Evolutionary conservation across 2,329 filamentous ascomycete genomes (phyloP).

Genomic region (Microsporum ferrugineum): DNA sequence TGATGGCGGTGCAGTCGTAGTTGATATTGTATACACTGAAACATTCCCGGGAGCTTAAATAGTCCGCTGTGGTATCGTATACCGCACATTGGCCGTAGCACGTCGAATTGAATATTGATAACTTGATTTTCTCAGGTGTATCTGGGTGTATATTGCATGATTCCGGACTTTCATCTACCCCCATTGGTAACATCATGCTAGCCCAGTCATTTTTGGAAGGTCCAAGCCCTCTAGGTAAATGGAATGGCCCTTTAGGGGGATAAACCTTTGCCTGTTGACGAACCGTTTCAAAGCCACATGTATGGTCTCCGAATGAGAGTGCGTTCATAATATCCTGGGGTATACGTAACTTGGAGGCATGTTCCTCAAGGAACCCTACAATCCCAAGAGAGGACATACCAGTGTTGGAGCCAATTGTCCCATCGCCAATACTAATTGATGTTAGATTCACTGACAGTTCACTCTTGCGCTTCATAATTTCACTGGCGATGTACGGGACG

Average conservation of each 20-base stretch:
- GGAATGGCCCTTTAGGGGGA: conserved; percentile 20
- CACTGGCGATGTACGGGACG: conserved; percentile 28
- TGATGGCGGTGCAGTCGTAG: conserved; percentile 22
- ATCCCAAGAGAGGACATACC: conserved; percentile 25
- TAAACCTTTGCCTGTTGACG: conserved; percentile 21
- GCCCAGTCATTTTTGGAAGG: conserved; percentile 20
- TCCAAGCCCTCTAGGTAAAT: conserved; percentile 25
- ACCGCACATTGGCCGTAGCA: conserved; percentile 29
- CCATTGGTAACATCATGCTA: not conserved
- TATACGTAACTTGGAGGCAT: conserved; percentile 19
- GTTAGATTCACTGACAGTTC: conserved; percentile 22
- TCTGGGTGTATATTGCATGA: conserved; percentile 20
- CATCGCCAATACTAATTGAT: conserved; percentile 29
- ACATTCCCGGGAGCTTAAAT: conserved; percentile 20
- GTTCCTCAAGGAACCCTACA: conserved; percentile 20
- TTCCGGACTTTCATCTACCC: conserved; percentile 8
- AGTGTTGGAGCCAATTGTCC: conserved; percentile 27
- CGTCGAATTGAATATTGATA: conserved; percentile 25
- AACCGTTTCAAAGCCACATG: conserved; percentile 24
- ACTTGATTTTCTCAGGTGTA: conserved; percentile 18
- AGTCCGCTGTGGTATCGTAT: conserved; percentile 26
- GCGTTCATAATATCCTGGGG: conserved; percentile 20
- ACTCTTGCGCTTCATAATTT: conserved; percentile 21
- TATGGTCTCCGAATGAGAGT: conserved; percentile 23
- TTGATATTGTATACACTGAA: conserved; percentile 28